These are phyloP conservation scores for Xylaria intraflava DNA, from an alignment of 495 filamentous ascomycete genomes.

Conservation along the genomic window DNA sequence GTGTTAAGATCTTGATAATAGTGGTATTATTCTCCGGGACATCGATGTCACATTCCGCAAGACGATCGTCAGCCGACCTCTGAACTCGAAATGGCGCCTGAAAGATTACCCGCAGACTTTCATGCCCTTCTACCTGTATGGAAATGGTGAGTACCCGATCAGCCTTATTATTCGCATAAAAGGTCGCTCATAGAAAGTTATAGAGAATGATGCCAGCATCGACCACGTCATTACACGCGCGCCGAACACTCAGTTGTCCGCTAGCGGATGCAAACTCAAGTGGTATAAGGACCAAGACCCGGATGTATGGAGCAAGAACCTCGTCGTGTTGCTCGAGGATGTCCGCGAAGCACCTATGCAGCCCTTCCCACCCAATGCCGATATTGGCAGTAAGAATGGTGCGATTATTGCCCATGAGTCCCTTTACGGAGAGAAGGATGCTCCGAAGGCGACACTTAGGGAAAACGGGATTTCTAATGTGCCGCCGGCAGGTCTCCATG, in stretches of 20 bases:
- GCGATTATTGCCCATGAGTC: neutral
- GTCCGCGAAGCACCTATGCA: slow-evolving; percentile 30
- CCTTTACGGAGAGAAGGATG: neutral
- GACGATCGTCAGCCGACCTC: slow-evolving; percentile 12
- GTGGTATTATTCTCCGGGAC: slow-evolving; percentile 16
- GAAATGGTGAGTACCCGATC: slow-evolving; percentile 12
- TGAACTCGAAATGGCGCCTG: slow-evolving; percentile 29
- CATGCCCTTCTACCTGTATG: slow-evolving; percentile 46
- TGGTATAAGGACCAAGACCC: slow-evolving; percentile 8
- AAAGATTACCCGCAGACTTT: slow-evolving; percentile 22
- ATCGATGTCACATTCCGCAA: slow-evolving; percentile 22
- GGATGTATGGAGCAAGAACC: slow-evolving; percentile 7
- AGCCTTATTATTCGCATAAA: neutral
- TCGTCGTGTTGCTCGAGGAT: slow-evolving; percentile 20
- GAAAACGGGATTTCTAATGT: neutral
- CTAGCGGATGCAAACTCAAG: slow-evolving; percentile 17
- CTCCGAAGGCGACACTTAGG: neutral
- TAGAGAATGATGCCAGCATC: slow-evolving; percentile 23
- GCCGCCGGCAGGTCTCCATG: neutral
- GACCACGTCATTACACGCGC: slow-evolving; percentile 33
- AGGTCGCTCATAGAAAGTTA: neutral
- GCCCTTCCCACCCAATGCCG: slow-evolving; percentile 22
- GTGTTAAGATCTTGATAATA: neutral
- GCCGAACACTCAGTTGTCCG: slow-evolving; percentile 29
- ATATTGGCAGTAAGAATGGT: slow-evolving; percentile 9